Evolutionary conservation across 2,329 filamentous ascomycete species (phyloP), one percentile per base, ranked within the genome.

Genomic region (Phialemoniopsis sp.): DNA sequence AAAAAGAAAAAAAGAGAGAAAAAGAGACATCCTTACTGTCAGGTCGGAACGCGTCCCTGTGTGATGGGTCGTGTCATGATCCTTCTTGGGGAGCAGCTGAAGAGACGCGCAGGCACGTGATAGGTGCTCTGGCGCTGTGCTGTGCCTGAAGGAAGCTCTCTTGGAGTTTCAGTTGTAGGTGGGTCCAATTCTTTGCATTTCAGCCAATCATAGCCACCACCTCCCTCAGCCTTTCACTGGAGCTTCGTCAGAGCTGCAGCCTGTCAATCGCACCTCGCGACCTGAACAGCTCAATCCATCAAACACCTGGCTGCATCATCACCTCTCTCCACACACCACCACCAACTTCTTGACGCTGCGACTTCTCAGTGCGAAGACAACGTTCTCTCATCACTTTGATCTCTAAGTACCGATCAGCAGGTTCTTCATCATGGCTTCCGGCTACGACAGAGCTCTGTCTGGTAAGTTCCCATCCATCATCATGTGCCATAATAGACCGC

Each of bases 361-460:
- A 10, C 21, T 26, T 26, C 21, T 26, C 21, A 10, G 21, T 26
- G 21, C 10, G 21, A 26, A 6, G 21, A 26, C 21, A 10, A 10
- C 21, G 6, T 6, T 26, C 21, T 10, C 10, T 26, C 21, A 6
- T 26, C 10, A 6, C 10, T 6, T 26, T 26, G 21, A 26, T 6
- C 10, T 6, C 21, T 26, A 10, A n/a, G 6, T 26, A 26, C 21
- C 10, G 21, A 26, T 6, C 21, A 26, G 6, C 21, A 6, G 21
- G 10, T 6, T 26, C 10, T 26, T 10, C 21, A 26, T 26, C 45
- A 82, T 94, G 88, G 86, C 89, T 67, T 95, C 90, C 57, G 91
- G 91, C 70, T 98, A 98, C 73, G 93, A 98, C 75, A 87, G 93
- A 86, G 93, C 91, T 70, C 84, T 97, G 67, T 97, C 91, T 72